Percentiles rank a stretch among this genome's conserved stretches.
phyloP scores from a whole-genome alignment of 345 rosid genomes.

The Brassica napus region DNA sequence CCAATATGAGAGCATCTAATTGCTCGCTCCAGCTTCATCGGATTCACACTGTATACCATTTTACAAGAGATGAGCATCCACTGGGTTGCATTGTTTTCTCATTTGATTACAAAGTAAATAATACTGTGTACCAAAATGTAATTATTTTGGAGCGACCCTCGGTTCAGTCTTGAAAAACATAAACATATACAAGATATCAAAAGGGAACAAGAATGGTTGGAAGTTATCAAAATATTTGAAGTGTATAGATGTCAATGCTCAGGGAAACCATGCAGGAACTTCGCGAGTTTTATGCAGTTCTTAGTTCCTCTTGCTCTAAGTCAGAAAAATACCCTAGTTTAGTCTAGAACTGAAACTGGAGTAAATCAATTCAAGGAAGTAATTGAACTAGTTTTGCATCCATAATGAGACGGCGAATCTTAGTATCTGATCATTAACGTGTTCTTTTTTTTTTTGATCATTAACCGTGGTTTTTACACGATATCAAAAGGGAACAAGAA shows the following conservation, averaged over 20 bases:
- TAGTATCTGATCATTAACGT: not conserved
- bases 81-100: slow-evolving; percentile 14
- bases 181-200: slow-evolving; percentile 16
- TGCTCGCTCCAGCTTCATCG: slow-evolving; percentile 20
- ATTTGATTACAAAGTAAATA: not conserved
- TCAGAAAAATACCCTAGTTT: not conserved
- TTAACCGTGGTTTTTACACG: too few species aligned
- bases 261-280: slow-evolving; percentile 10
- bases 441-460: not conserved
- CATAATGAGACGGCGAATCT: not conserved
- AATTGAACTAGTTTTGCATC: not conserved
- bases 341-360: not conserved
- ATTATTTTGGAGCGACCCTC: not conserved
- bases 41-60: slow-evolving; percentile 16
- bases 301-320: not conserved
- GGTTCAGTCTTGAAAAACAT: slow-evolving; percentile 18
- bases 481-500: too few species aligned
- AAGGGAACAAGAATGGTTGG: slow-evolving; percentile 16
- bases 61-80: slow-evolving; percentile 16
- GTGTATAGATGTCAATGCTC: slow-evolving; percentile 17
- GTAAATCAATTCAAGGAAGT: not conserved
- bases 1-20: not conserved
- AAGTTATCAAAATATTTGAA: slow-evolving; percentile 13
- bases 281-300: not conserved
- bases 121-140: slow-evolving; percentile 20